phyloP scores from a whole-genome alignment of 2,329 filamentous ascomycete species.

The Magnaporthales sp. region DNA sequence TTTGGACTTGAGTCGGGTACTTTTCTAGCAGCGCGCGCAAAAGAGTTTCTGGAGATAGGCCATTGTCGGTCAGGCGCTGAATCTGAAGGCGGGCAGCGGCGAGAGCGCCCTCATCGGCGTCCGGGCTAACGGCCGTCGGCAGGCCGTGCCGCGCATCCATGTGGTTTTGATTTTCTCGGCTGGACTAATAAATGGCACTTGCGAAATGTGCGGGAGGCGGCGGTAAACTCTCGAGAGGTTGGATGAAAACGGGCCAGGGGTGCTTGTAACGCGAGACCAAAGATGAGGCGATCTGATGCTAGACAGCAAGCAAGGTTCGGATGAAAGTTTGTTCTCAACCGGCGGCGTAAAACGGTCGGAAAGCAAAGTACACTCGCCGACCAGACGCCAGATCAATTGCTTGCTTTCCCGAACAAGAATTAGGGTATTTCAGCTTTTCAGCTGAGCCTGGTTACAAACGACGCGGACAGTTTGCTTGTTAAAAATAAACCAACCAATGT shows the following conservation, averaged over 20 bases:
- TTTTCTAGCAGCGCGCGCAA: constrained; percentile 23
- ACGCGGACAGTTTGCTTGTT: background rate
- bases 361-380: background rate
- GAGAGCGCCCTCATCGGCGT: constrained; percentile 15
- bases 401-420: background rate
- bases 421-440: background rate
- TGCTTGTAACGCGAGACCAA: background rate
- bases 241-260: background rate
- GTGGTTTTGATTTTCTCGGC: background rate
- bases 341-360: background rate
- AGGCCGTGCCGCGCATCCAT: constrained; percentile 7
- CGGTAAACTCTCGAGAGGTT: background rate
- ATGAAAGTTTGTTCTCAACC: background rate
- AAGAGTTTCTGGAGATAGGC: constrained; percentile 21
- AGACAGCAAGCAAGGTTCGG: background rate
- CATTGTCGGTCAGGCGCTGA: constrained; percentile 20
- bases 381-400: background rate
- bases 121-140: constrained; percentile 9
- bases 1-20: constrained; percentile 10
- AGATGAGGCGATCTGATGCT: background rate
- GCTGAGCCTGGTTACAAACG: background rate
- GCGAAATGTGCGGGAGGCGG: background rate
- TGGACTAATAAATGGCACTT: background rate
- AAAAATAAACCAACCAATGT: background rate
- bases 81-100: constrained; percentile 22